phyloP scores from a whole-genome alignment of 768 basidiomycete species.

The Cyclocybe aegerita region DNA sequence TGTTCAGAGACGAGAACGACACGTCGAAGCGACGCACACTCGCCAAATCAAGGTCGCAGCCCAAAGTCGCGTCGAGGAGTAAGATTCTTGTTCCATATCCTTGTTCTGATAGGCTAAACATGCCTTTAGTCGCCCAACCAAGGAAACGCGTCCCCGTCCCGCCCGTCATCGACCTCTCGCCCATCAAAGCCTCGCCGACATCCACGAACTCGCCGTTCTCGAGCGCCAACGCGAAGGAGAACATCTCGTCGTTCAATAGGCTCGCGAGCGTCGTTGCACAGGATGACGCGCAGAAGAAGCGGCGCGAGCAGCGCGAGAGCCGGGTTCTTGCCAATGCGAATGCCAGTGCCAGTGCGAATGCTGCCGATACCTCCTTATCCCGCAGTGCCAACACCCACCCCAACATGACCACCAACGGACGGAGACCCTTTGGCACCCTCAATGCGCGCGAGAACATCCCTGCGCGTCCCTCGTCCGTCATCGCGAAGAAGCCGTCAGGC shows the following conservation, averaged over 20 bases:
- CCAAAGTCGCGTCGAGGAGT: conserved; percentile 41
- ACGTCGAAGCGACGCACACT: conserved; percentile 19
- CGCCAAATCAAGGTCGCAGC: conserved; percentile 43
- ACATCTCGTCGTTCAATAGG: conserved; percentile 30
- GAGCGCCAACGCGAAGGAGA: conserved; percentile 38
- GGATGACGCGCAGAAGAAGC: conserved; percentile 17
- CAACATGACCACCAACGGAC: conserved; percentile 15
- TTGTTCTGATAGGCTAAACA: not conserved
- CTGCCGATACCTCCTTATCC: conserved; percentile 1
- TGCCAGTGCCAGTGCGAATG: not conserved
- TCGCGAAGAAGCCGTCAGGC: conserved; percentile 25
- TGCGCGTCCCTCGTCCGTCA: conserved; percentile 14
- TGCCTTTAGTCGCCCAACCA: conserved; percentile 24
- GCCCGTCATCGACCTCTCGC: conserved; percentile 40
- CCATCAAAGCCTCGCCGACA: conserved; percentile 55
- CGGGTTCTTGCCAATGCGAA: not conserved
- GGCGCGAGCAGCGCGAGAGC: not conserved
- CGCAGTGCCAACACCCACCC: not conserved
- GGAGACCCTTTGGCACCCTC: conserved; percentile 32
- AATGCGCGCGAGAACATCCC: conserved; percentile 24
- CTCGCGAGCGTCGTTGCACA: conserved; percentile 19
- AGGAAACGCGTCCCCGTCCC: conserved; percentile 37
- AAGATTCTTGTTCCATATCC: conserved; percentile 13
- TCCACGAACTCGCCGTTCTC: conserved; percentile 29
- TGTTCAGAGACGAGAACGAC: conserved; percentile 14